A percentile compares a stretch with the other conserved stretches of the same genome.
Conservation (phyloP, 2,329 filamentous ascomycete species). For the Plenodomus lindquistii region DNA sequence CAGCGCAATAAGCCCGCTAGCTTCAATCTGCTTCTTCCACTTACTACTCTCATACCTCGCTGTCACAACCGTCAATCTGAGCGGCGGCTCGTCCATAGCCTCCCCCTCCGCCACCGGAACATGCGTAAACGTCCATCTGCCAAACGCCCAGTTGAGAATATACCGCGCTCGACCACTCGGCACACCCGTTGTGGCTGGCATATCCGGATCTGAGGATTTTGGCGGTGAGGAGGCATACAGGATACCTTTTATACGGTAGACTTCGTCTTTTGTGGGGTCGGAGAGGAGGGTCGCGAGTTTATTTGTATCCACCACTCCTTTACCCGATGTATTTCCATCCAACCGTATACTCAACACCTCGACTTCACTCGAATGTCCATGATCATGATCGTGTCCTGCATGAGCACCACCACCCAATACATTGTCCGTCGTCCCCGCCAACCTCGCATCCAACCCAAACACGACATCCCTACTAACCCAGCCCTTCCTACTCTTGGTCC, state of each 20-base stretch:
- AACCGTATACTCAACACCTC: slow-evolving; percentile 87
- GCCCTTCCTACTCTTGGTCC: slow-evolving; percentile 83
- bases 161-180: slow-evolving; percentile 59
- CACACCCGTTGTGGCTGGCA: slow-evolving; percentile 42
- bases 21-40: slow-evolving; percentile 75
- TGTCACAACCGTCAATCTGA: slow-evolving; percentile 77
- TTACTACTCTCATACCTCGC: slow-evolving; percentile 73
- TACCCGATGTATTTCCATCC: slow-evolving; percentile 51
- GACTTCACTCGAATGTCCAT: slow-evolving; percentile 78
- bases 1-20: slow-evolving; percentile 50
- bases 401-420: slow-evolving; percentile 40
- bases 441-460: slow-evolving; percentile 83
- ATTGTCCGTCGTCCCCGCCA: slow-evolving; percentile 59
- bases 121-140: slow-evolving; percentile 86
- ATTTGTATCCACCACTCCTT: slow-evolving; percentile 65
- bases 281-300: slow-evolving; percentile 61
- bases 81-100: slow-evolving; percentile 48
- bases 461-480: slow-evolving; percentile 77
- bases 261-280: slow-evolving; percentile 83
- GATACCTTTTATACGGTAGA: slow-evolving; percentile 89
- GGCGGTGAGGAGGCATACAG: slow-evolving; percentile 53
- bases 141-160: slow-evolving; percentile 98
- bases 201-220: slow-evolving; percentile 49
- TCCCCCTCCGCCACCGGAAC: slow-evolving; percentile 48
- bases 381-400: slow-evolving; percentile 17